Evolutionary conservation across 768 basidiomycete species (phyloP), one percentile per base, ranked within the genome.

Genomic region (Xerocomellus chrysenteron): DNA sequence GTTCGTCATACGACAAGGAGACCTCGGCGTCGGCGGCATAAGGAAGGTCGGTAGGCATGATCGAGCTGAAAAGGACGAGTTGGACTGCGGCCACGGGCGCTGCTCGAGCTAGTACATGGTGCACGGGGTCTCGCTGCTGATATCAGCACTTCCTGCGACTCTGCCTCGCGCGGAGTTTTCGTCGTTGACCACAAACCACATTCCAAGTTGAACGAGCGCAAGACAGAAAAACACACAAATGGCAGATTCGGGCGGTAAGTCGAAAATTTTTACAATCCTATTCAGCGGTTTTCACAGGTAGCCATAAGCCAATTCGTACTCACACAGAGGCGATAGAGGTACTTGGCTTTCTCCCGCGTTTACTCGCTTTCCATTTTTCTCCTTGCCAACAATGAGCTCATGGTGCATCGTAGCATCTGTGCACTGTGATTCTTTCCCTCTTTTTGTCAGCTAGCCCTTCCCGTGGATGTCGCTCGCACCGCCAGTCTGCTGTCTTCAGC

Each of bases 21-120:
- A 91, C 82, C 70, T 96, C 86, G 3, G 94, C 95, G 70, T 98
- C 95, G 16, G 94, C 95, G 50, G 95, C 95, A 73, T 97, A 97
- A 39, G 95, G 95, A 17, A 97, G 80, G 65, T 97, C 93, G 50
- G 90, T 90, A 37, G 85, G 70, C 84, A 88, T 86, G 60, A 62
- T 64, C 33, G 61, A 49, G 55, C 61, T 55, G 60, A 57, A 48
- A 46, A 51, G 46, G 53, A 17, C 26, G 40, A 41, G 45, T n/a
- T 16, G 33, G 50, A 53, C 62, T 66, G 69, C 58, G 28, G 28
- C 28, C 28, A 5, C 26, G 5, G 65, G 52, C 19, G 28, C 39
- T 14, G 40, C 21, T 36, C 4, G 21, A 24, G 19, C 7, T 7
- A 43, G 56, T 4, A 21, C 1, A 4, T 3, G 50, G 64, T 71